Base-by-base conservation (phyloP, 257 asterid species). In the Avicennia marina region DNA sequence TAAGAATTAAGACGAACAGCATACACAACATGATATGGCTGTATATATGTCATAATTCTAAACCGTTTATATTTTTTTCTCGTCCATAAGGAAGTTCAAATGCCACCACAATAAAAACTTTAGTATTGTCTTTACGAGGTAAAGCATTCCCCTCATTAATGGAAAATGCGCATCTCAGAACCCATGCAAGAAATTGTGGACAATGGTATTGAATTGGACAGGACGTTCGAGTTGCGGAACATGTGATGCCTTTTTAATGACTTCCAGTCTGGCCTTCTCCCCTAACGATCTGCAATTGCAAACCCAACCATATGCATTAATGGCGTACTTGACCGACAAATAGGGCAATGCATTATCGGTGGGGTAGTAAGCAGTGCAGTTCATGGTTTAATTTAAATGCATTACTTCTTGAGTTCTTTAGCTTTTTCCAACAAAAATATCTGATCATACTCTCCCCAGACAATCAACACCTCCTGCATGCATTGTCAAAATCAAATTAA, bases 371-470 rank as follows among this genome's bases (percentile, higher is more conserved):
- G 17, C 0, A 38, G 3, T 38, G 11, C 1, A 11, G 16, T 13
- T 11, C 0, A 45, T 10, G 19, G 27, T n/a, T n/a, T 15, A 16
- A 17, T 18, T 1, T 19, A 0, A 36, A 54, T 33, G 5, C 6
- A 20, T 31, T 77, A 89, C 96, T 70, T 63, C 11, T 76, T 65
- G 57, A 89, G 95, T 41, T 85, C 78, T 7, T 24, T 33, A 6
- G 85, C 94, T 70, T 73, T 89, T 45, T 86, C 95, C 50, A 78
- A 32, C 44, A 60, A 56, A 73, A 90, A 86, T 36, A 90, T 82
- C 44, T 66, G 76, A 63, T 90, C 96, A 43, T 73, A 53, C 21
- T 90, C 95, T 7, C 96, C 98, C 96, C 98, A 90, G 36, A 90
- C 76, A n/a, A 90, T 72, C 72, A 87, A 58, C 47, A 79, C 89